Base-by-base conservation (phyloP, 176 grass and related monocot genomes). In the Cenchrus americanus region DNA sequence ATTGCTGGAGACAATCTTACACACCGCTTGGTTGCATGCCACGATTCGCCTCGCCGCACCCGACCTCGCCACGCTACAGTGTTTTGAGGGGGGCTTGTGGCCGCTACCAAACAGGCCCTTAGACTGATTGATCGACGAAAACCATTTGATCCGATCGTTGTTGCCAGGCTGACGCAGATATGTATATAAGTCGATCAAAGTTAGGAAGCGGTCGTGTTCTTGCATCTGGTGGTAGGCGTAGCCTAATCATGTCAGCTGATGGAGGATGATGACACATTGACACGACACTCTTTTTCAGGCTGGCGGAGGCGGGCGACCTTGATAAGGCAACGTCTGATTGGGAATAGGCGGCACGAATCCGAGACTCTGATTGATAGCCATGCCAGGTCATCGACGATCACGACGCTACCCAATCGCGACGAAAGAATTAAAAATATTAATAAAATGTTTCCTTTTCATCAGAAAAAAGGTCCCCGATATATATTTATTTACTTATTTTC, bases 321-420 rank as follows among this genome's bases (percentile, higher is more conserved):
- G 82, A 89, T 55, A 12, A 64, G 46, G 64, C 40, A 71, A 0
- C 71, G 46, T 30, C 57, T 82, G 78, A 78, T 65, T 77, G 65
- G 65, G 46, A 32, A 67, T 18, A 21, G 19, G 42, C 10, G 58
- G n/a, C 57, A n/a, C 64, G 41, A 86, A 65, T 47, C 47, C 10
- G 8, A 19, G 4, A 57, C 37, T 77, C 10, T 76, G 54, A 12
- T 32, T 58, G 78, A 81, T 21, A 82, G 73, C 66, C 48, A 66
- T 48, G 78, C 24, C 83, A 77, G 57, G 24, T 77, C 66, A 19
- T 72, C 71, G 22, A 57, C 76, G 55, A 71, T 86, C 57, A 89
- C 82, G 87, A 68, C 64, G 50, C 81, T 73, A 37, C 23, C 64
- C n/a, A 4, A 42, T 52, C 6, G 5, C 12, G 10, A 14, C 14